phyloP scores from a whole-genome alignment of 2,329 filamentous ascomycete species.

The Colletotrichum sp. region DNA sequence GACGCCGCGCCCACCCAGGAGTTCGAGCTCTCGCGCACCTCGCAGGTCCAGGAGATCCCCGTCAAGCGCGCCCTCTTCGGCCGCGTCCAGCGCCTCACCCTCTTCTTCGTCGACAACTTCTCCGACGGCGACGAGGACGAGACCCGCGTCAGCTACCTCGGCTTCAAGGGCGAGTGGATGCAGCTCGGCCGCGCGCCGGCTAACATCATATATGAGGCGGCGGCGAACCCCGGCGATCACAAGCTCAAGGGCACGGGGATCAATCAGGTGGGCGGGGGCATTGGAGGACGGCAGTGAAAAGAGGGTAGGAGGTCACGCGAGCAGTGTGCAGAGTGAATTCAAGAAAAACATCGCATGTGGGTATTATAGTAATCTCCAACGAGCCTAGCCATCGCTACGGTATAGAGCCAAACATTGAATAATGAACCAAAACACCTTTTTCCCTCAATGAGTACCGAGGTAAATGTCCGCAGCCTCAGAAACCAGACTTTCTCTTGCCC shows the following conservation, averaged over 20 bases:
- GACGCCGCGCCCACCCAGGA: constrained; percentile 75
- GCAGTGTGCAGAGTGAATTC: background rate
- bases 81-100: constrained; percentile 77
- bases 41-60: constrained; percentile 84
- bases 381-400: background rate
- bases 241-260: constrained; percentile 63
- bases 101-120: constrained; percentile 96
- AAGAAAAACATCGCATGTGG: background rate
- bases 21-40: constrained; percentile 77
- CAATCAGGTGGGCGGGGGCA: constrained; percentile 60
- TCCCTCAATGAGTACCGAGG: background rate
- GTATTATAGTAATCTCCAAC: background rate
- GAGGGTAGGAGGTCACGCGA: background rate
- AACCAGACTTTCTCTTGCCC: constrained; percentile 17
- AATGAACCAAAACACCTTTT: background rate
- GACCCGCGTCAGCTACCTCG: constrained; percentile 77
- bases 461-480: background rate
- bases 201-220: constrained; percentile 91
- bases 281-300: constrained; percentile 42
- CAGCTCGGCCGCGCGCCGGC: constrained; percentile 79
- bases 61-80: constrained; percentile 90
- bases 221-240: constrained; percentile 90
- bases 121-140: constrained; percentile 79
- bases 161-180: constrained; percentile 79
- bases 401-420: background rate